phyloP scores from a whole-genome alignment of 192 early-diverging fungal genomes.

The Kickxella alabastrina region DNA sequence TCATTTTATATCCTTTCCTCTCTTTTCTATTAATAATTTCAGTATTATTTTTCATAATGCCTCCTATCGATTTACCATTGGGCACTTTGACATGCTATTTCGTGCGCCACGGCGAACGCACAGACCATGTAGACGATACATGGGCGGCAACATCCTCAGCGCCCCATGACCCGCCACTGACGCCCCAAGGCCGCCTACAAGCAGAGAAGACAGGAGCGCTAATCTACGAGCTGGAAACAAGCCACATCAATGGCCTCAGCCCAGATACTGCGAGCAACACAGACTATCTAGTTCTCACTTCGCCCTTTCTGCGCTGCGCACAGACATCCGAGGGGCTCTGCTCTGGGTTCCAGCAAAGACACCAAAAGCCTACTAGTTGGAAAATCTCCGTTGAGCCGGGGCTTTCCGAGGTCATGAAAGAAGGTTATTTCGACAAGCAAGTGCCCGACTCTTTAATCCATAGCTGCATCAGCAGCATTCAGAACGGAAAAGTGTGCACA shows the following conservation, averaged over 20 bases:
- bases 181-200: constrained; percentile 21
- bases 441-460: constrained; percentile 29
- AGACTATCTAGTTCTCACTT: constrained; percentile 31
- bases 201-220: constrained; percentile 27
- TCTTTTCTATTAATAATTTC: not conserved
- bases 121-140: constrained; percentile 43
- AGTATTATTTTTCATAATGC: too few species aligned
- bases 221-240: constrained; percentile 23
- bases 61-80: constrained; percentile 12
- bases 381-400: constrained; percentile 35
- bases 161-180: constrained; percentile 47
- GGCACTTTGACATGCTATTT: constrained; percentile 34
- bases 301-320: constrained; percentile 46
- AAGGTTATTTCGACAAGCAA: constrained; percentile 31
- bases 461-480: constrained; percentile 6
- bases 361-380: constrained; percentile 4
- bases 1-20: not conserved
- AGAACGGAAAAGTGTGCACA: not conserved
- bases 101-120: constrained; percentile 47
- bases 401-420: constrained; percentile 44
- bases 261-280: not conserved
- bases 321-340: constrained; percentile 30
- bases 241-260: not conserved
- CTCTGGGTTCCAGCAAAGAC: constrained; percentile 15
- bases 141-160: constrained; percentile 18